Evolutionary conservation across 108 stramenopile species (phyloP).

Genomic region (Stephanodiscus triporus): DNA sequence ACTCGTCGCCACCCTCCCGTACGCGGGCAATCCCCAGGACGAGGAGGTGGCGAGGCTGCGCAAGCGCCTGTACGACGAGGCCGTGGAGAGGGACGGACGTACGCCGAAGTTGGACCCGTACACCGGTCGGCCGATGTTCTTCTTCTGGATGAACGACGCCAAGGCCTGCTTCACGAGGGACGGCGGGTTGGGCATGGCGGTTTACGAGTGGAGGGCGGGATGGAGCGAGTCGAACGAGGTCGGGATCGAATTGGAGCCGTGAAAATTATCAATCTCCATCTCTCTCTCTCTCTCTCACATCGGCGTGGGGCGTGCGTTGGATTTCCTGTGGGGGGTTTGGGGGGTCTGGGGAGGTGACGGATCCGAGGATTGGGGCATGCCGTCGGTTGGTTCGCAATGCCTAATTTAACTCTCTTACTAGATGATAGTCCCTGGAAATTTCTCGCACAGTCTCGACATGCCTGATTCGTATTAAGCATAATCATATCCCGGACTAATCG

Average conservation of each 20-base stretch:
- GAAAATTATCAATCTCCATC: background rate
- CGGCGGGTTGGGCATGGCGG: constrained; percentile 82
- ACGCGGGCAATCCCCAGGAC: constrained; percentile 79
- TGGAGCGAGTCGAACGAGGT: constrained; percentile 69
- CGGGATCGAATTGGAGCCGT: constrained; percentile 76
- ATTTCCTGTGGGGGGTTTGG: background rate
- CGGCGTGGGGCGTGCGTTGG: background rate
- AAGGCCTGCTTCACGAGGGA: constrained; percentile 79
- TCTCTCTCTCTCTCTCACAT: no score
- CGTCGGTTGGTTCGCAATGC: no score
- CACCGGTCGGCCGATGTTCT: constrained; percentile 79
- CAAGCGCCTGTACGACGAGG: constrained; percentile 72
- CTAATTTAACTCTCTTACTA: no score
- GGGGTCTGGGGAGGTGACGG: no score
- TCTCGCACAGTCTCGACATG: no score
- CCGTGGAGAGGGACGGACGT: constrained; percentile 68
- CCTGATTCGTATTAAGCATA: no score
- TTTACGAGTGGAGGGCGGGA: constrained; percentile 83
- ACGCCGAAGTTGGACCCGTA: constrained; percentile 66
- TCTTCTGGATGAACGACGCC: constrained; percentile 78
- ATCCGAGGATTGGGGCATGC: no score
- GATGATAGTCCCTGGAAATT: no score
- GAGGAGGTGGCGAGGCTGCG: constrained; percentile 66
- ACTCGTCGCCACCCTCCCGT: constrained; percentile 72
- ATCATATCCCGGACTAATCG: no score